phyloP scores from a whole-genome alignment of 495 filamentous ascomycete species.

The Aspergillus asperescens region DNA sequence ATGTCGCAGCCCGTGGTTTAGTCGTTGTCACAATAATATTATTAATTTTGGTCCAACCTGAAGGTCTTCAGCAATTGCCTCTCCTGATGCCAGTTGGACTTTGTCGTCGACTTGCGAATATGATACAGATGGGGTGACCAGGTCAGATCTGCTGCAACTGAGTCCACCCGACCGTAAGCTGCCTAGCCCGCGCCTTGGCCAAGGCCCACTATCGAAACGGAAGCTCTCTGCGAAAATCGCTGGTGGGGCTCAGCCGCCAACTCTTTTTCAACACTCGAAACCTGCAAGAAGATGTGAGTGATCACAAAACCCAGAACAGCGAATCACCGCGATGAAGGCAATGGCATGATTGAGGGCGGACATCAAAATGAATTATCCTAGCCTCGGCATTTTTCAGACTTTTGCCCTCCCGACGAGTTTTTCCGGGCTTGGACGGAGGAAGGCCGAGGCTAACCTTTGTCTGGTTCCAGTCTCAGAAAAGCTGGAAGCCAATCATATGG shows the following conservation, averaged over 20 bases:
- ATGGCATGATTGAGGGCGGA: background rate
- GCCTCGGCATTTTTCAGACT: constrained; percentile 17
- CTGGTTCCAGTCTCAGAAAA: constrained; percentile 15
- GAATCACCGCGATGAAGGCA: background rate
- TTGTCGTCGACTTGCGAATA: too few species aligned
- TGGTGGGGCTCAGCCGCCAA: constrained; percentile 23
- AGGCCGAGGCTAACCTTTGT: constrained; percentile 32
- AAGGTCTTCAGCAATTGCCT: too few species aligned
- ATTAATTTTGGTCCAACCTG: background rate
- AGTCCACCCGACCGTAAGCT: constrained; percentile 29
- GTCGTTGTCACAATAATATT: background rate
- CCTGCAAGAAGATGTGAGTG: too few species aligned
- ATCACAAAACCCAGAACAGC: constrained; percentile 17
- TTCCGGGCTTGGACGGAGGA: constrained; percentile 22
- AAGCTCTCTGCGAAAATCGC: constrained; percentile 39
- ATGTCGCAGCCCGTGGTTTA: background rate
- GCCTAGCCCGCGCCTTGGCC: constrained; percentile 28
- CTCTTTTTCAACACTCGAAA: constrained; percentile 13
- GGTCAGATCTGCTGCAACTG: constrained; percentile 25
- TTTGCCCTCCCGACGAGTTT: constrained; percentile 12
- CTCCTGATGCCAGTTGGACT: too few species aligned
- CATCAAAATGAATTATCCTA: constrained; percentile 4
- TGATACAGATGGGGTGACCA: too few species aligned
- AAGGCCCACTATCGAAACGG: constrained; percentile 48
- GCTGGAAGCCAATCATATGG: constrained; percentile 15